phyloP scores from a whole-genome alignment of 257 asterid genomes.

The Solanum okadae region DNA sequence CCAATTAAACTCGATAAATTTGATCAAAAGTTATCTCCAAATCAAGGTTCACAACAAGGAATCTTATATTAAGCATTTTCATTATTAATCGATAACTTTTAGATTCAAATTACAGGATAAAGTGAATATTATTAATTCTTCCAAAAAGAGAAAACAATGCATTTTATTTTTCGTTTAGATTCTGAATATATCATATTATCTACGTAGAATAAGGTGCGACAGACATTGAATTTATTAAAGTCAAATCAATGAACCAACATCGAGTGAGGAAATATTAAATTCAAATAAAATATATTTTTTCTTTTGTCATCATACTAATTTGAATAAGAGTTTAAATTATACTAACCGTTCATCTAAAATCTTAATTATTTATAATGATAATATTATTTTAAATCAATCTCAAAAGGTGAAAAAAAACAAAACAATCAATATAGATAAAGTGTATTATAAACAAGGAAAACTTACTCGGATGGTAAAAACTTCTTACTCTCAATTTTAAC shows the following conservation, averaged over 20 bases:
- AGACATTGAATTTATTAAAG: not conserved
- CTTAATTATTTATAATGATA: no score
- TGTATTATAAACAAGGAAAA: accelerated
- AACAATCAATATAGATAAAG: no score
- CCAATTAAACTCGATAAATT: not conserved
- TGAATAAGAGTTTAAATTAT: not conserved
- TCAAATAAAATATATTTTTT: not conserved
- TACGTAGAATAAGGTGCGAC: not conserved
- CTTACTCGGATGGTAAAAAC: accelerated
- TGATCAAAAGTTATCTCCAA: not conserved
- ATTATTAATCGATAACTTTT: no score
- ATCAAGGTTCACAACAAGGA: not conserved
- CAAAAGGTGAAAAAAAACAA: no score
- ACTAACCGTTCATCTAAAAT: not conserved
- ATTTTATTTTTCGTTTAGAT: not conserved
- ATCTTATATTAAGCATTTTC: not conserved
- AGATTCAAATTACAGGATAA: no score
- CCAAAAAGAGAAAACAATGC: no score
- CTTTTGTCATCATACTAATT: not conserved
- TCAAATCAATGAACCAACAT: not conserved
- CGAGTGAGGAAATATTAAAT: not conserved
- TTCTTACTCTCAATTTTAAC: not conserved
- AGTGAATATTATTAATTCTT: not conserved
- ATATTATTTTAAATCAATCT: no score
- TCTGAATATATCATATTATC: not conserved